Evolutionary conservation across 2,329 filamentous ascomycete genomes (phyloP), one percentile per base, ranked within the genome.

Genomic region (Sporothrix euskadiensis): DNA sequence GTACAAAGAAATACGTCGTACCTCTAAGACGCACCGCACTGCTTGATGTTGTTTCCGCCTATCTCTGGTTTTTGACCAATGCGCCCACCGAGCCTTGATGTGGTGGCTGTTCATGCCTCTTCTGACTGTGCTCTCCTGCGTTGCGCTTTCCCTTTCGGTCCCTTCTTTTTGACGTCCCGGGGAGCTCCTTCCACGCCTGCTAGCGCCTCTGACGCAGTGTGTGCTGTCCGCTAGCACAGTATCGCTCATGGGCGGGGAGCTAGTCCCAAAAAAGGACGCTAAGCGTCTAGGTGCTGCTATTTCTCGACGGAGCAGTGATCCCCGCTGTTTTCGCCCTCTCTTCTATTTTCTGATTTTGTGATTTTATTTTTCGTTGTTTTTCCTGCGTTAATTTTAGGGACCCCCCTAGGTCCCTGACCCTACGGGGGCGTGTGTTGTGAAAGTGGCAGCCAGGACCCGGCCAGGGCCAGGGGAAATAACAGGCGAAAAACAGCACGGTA

Each of bases 161-260:
- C 56, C 44, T 66, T 39, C 16, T 35, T 61, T 73, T 39, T 69
- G 35, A 47, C 56, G 54, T 63, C n/a, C 71, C 54, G 61, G 63
- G 71, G 65, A 69, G 71, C 63, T 72, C 71, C 61, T 72, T 69
- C 71, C 71, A 69, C 54, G 30, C 39, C 54, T 54, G 56, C 71
- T 73, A 73, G 71, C 65, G 71, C 71, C 54, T 72, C 63, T 69
- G 71, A 69, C 71, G 71, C 71, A 72, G 49, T 44, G 69, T 71
- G 66, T 10, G 54, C 54, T 49, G 69, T 52, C 69, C 69, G n/a
- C 44, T 5, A 19, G 14, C 14, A 49, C 44, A 49, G 44, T 19
- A 14, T 73, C 61, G 39, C 52, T 54, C 54, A 63, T 30, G 26
- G 10, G 57, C 35, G 10, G 59, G 59, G 56, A 57, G 41, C 66